phyloP scores from a whole-genome alignment of 2,329 filamentous ascomycete species.

The Talaromyces amestolkiae region DNA sequence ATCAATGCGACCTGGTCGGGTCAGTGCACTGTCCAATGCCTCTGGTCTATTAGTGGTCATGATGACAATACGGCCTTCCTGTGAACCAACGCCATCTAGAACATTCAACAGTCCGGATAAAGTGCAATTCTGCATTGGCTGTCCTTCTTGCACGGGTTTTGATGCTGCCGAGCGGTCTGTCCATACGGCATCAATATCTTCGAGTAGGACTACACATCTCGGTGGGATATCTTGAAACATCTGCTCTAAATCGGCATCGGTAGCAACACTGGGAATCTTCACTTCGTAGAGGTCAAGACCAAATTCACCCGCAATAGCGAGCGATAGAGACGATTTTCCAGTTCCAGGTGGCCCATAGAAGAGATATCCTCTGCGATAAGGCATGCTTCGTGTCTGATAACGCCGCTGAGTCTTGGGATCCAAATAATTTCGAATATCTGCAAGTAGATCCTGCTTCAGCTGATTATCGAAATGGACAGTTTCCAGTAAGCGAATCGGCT shows the following conservation, averaged over 20 bases:
- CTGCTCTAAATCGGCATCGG: constrained; percentile 13
- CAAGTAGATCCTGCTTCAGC: constrained; percentile 15
- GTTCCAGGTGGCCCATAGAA: constrained; percentile 93
- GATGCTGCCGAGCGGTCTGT: constrained; percentile 1
- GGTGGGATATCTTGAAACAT: constrained; percentile 19
- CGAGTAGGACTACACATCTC: constrained; percentile 15
- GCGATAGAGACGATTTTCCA: constrained; percentile 67
- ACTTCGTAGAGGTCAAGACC: constrained; percentile 66
- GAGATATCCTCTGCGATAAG: constrained; percentile 73
- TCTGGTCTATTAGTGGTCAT: constrained; percentile 81
- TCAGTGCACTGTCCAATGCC: constrained; percentile 68
- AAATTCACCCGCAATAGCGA: constrained; percentile 57
- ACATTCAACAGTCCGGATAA: constrained; percentile 78
- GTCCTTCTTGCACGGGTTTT: constrained; percentile 9
- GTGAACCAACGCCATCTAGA: constrained; percentile 76
- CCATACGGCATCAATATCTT: constrained; percentile 19
- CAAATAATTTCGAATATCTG: constrained; percentile 18
- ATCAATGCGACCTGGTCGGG: constrained; percentile 71
- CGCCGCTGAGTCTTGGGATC: constrained; percentile 18
- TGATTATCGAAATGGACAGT: constrained; percentile 18
- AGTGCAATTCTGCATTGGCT: constrained; percentile 41
- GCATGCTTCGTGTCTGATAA: constrained; percentile 54
- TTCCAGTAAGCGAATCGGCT: constrained; percentile 13
- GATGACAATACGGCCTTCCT: constrained; percentile 74
- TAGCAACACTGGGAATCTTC: constrained; percentile 17